Base-by-base conservation (phyloP, 2,329 filamentous ascomycete species). In the Penicillium sclerotiorum region DNA sequence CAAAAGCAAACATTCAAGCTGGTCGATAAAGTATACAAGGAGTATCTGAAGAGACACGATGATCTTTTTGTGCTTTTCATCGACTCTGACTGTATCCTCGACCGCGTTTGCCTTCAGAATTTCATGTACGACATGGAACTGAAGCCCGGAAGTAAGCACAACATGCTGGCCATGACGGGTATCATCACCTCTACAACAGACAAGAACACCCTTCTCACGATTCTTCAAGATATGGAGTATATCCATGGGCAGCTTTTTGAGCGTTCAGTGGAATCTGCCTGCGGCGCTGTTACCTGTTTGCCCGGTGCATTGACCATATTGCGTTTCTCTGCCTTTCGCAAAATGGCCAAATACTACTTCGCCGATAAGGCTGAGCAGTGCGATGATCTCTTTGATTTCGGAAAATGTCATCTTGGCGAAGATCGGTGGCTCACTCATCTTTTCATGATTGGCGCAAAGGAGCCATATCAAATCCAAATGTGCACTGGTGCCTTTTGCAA, bases 51-150 rank as follows among this genome's bases (percentile, higher is more conserved):
- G 71, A 81, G 85, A 40, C 90, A 96, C 66, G 93, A 97, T 72
- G 90, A 97, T 62, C 77, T 97, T 0, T 97, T 97, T 69, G 87
- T 97, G 45, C 82, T 97, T 9, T 97, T 97, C 73, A 96, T 97
- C 67, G 93, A 97, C 74, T 96, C 92, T 0, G 93, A 97, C 69
- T 97, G 94, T 72, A 94, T 96, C 55, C 78, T 97, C 42, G 93
- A 97, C 75, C 83, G 85, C 50, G 84, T 92, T 33, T 97, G 93
- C 68, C 83, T 97, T 52, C 93, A 96, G 68, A 97, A 96, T 70
- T 97, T 97, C 73, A 89, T 97, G 76, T 96, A 94, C 72, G 93
- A 97, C 68, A 97, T 97, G 94, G 91, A 97, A 72, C 79, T 97
- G 53, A 96, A 93, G 70, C 93, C 93, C 1, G 92, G 92, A 47